Percentiles rank a stretch among this genome's conserved stretches.
These are phyloP conservation scores for Globisporangium irregulare DNA, from an alignment of 352 stramenopile genomes.

Conservation along the genomic window DNA sequence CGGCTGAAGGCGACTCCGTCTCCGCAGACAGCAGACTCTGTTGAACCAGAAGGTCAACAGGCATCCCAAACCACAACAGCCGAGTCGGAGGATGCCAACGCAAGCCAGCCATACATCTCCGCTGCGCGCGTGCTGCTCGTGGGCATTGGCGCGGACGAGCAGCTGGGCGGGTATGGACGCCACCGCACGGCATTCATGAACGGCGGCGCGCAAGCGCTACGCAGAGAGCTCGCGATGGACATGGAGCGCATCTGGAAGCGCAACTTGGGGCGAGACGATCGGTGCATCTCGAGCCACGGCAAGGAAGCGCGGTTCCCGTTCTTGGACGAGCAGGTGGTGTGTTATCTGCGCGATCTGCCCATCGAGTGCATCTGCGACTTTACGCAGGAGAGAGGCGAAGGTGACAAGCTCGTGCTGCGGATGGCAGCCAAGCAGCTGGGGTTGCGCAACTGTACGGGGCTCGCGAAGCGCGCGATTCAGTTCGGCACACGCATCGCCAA, in stretches of 20 bases:
- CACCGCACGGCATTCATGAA: constrained; percentile 87
- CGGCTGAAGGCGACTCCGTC: constrained; percentile 16
- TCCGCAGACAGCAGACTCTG: not conserved
- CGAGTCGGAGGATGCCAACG: not conserved
- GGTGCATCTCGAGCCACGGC: constrained; percentile 89
- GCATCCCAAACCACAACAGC: not conserved
- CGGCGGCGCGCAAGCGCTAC: constrained; percentile 52
- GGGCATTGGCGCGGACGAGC: constrained; percentile 95
- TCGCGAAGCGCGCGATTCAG: constrained; percentile 95
- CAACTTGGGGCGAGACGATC: constrained; percentile 96
- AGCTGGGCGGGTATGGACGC: constrained; percentile 93
- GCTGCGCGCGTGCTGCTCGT: constrained; percentile 80
- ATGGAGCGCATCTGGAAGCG: constrained; percentile 91
- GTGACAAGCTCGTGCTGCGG: constrained; percentile 92
- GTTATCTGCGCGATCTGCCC: constrained; percentile 62
- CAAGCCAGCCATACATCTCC: constrained; percentile 32
- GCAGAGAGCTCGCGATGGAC: constrained; percentile 86
- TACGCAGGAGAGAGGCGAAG: constrained; percentile 62
- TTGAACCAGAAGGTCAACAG: not conserved
- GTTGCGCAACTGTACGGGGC: constrained; percentile 45
- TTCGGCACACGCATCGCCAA: constrained; percentile 93
- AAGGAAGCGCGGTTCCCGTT: constrained; percentile 94
- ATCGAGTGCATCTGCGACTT: constrained; percentile 82
- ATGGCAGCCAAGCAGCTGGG: constrained; percentile 71
- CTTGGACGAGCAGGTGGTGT: constrained; percentile 92